Conservation (phyloP, 176 grass and related monocot species). For the Carex myosuroides region DNA sequence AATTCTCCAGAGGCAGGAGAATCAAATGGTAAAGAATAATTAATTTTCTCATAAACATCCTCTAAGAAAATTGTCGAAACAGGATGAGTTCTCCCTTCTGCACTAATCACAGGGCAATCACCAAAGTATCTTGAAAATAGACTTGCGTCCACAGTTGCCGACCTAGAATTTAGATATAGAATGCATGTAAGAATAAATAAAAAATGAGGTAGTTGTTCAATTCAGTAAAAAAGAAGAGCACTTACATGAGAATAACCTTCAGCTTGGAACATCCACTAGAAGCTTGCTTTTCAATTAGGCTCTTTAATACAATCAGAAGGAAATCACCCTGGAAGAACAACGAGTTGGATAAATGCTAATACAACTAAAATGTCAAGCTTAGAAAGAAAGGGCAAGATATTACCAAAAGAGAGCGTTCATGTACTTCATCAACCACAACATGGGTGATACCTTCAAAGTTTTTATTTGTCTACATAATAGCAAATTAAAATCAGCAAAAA, state of each 20-base stretch:
- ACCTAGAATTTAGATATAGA: slow-evolving; percentile 53
- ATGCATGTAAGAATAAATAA: background rate
- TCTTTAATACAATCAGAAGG: slow-evolving; percentile 81
- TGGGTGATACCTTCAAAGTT: slow-evolving; percentile 87
- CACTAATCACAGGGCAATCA: slow-evolving; percentile 80
- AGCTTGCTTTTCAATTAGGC: slow-evolving; percentile 69
- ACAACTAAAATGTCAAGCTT: slow-evolving; percentile 14
- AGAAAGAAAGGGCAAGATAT: slow-evolving; percentile 16
- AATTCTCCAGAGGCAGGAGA: slow-evolving; percentile 73
- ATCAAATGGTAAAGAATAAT: slow-evolving; percentile 83
- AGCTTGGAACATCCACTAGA: slow-evolving; percentile 43
- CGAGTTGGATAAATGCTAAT: slow-evolving; percentile 17
- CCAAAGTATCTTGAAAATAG: slow-evolving; percentile 88
- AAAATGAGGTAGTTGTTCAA: slow-evolving; percentile 18
- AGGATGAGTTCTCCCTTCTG: slow-evolving; percentile 94
- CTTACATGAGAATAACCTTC: slow-evolving; percentile 98
- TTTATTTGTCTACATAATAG: slow-evolving; percentile 56
- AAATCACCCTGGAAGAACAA: slow-evolving; percentile 64
- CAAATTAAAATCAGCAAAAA: slow-evolving; percentile 2
- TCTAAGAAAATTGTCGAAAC: slow-evolving; percentile 86
- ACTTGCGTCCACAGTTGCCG: slow-evolving; percentile 86
- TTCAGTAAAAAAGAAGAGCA: slow-evolving; percentile 3
- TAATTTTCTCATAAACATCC: slow-evolving; percentile 85
- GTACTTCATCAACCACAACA: slow-evolving; percentile 94
- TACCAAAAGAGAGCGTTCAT: slow-evolving; percentile 96